Conservation (phyloP, 2,329 filamentous ascomycete species). For the Rhynchosporium agropyri region DNA sequence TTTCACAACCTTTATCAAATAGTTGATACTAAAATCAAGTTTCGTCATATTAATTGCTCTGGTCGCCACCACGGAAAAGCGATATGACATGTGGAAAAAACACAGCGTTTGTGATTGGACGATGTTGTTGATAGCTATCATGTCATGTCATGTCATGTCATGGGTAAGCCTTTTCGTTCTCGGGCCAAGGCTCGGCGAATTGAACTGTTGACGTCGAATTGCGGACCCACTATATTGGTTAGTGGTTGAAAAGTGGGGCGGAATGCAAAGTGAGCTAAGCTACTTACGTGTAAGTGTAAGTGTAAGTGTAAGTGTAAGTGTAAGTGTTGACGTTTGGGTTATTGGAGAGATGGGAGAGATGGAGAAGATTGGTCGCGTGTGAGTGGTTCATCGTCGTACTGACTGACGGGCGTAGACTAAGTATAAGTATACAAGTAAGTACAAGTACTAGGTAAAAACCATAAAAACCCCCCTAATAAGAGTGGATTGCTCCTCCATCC, state of each 20-base stretch:
- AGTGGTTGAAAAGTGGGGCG: conserved; percentile 1
- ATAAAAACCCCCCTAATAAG: background rate
- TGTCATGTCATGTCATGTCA: background rate
- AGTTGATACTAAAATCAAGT: background rate
- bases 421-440: background rate
- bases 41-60: background rate
- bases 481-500: background rate
- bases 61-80: background rate
- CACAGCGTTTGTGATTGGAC: background rate
- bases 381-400: too few species aligned
- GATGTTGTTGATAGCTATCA: background rate
- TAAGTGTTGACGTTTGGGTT: too few species aligned
- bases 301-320: too few species aligned
- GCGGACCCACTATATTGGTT: background rate
- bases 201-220: background rate
- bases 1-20: background rate
- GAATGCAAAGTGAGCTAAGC: background rate
- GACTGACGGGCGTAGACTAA: background rate
- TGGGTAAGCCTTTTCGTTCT: background rate
- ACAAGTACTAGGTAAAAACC: too few species aligned
- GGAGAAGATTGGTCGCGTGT: too few species aligned
- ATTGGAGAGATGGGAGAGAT: too few species aligned
- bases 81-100: background rate
- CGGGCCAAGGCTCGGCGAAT: conserved; percentile 14
- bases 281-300: too few species aligned